Base-by-base conservation (phyloP, 1,284 basidiomycete genomes). In the Pascua guehoae region DNA sequence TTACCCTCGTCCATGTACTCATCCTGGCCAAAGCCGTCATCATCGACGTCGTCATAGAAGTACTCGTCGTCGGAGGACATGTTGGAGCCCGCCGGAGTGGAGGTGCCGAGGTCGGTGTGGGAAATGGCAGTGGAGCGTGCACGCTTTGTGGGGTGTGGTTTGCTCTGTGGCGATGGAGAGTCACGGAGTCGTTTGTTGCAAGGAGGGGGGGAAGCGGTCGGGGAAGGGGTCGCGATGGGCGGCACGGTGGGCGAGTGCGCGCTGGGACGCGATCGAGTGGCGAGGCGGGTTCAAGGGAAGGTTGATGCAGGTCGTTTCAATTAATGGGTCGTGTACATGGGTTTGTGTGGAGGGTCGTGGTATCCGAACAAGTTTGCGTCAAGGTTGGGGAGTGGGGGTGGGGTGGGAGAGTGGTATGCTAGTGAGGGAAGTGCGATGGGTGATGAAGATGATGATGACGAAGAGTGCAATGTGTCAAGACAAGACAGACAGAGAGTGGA, bases 51-150 rank as follows among this genome's bases (percentile, higher is more conserved):
- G 45, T 72, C 71, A 57, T 68, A 69, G 12, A 71, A 67, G 42
- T 68, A 67, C 46, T 73, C 75, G 32, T 67, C 75, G 58, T 74
- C 75, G 14, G 73, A 75, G 49, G 74, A 76, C 41, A 42, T 37
- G 53, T 15, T 42, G 41, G 54, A 41, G 43, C 12, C 18, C 24
- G 45, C 8, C 10, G 45, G 45, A 24, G 45, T 46, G 24, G 24
- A 12, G 45, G 45, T 44, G 17, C 43, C 43, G 14, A 36, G 51
- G 16, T 46, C 48, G 37, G 24, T 32, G 24, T 32, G 24, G 24
- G 24, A 32, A 32, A 32, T 32, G 24, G 24, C 24, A 32, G 32
- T 18, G 36, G 43, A 47, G 41, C 45, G 53, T 11, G 51, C 49
- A 41, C 60, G 56, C 49, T 54, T 58, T 41, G 36, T 32, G 32